Percentiles rank a stretch among this genome's conserved stretches.
These are phyloP conservation scores for Clitopilus hobsonii DNA, from an alignment of 768 basidiomycete species.

Conservation along the genomic window DNA sequence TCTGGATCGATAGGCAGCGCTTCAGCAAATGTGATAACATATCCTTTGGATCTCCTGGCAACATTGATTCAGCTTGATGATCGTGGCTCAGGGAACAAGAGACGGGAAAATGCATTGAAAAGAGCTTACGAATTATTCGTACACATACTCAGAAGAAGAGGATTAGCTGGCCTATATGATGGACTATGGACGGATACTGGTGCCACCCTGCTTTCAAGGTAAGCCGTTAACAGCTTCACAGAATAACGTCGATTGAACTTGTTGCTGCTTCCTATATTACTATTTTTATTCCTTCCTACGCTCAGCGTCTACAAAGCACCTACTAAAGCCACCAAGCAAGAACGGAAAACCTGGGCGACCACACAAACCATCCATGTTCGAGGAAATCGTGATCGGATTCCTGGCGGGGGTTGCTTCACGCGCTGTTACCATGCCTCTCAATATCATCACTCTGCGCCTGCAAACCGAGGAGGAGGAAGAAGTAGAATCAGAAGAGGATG, in stretches of 20 bases:
- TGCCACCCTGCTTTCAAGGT: constrained; percentile 53
- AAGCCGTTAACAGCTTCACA: constrained; percentile 5
- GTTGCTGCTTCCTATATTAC: constrained; percentile 52
- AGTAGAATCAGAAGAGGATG: constrained; percentile 19
- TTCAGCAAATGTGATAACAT: constrained; percentile 44
- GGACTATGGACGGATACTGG: constrained; percentile 49
- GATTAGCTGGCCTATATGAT: constrained; percentile 42
- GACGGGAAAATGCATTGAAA: constrained; percentile 17
- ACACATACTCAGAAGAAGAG: constrained; percentile 32
- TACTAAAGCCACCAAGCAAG: constrained; percentile 7
- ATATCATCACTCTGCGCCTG: constrained; percentile 49
- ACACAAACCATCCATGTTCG: constrained; percentile 32
- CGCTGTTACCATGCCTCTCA: constrained; percentile 50
- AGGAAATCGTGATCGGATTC: constrained; percentile 54
- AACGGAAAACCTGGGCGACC: constrained; percentile 6
- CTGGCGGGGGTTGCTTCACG: constrained; percentile 53
- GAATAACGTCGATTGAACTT: background rate
- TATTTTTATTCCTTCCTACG: constrained; percentile 51
- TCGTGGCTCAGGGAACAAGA: constrained; percentile 14
- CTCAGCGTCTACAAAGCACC: constrained; percentile 32
- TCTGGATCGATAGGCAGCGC: constrained; percentile 55
- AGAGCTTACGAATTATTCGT: constrained; percentile 32
- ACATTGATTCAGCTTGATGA: constrained; percentile 43
- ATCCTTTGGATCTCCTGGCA: constrained; percentile 56
- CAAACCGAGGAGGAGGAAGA: constrained; percentile 38